These are phyloP conservation scores for Russula olivacea DNA, from an alignment of 768 basidiomycete genomes.

Conservation along the genomic window DNA sequence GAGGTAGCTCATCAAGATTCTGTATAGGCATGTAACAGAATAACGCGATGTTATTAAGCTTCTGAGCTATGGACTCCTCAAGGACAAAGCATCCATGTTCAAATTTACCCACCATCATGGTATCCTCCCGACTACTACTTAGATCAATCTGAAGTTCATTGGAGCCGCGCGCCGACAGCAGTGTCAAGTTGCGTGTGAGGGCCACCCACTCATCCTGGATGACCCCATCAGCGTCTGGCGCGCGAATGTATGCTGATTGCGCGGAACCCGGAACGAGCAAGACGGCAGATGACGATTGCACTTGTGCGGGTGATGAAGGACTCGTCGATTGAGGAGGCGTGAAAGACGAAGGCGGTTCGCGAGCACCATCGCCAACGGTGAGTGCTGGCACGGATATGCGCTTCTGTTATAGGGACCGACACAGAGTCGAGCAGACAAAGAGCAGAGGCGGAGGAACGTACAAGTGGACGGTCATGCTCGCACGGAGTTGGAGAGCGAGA, in stretches of 20 bases:
- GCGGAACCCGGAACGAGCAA: not conserved
- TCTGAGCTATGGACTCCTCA: not conserved
- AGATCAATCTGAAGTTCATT: not conserved
- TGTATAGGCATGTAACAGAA: conserved; percentile 15
- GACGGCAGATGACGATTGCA: not conserved
- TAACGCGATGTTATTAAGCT: not conserved
- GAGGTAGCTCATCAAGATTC: conserved; percentile 15
- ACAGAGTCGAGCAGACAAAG: not conserved
- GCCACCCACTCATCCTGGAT: conserved; percentile 56
- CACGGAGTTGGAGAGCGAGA: conserved; percentile 30
- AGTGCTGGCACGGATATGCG: conserved; percentile 38
- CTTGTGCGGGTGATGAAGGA: conserved; percentile 29
- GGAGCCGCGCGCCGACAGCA: conserved; percentile 28
- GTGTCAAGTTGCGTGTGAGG: conserved; percentile 61
- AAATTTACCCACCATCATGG: conserved; percentile 37
- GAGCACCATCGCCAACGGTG: conserved; percentile 30
- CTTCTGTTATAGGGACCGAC: conserved; percentile 42
- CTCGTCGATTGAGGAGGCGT: conserved; percentile 20
- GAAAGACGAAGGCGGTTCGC: conserved; percentile 15
- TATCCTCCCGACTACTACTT: conserved; percentile 33
- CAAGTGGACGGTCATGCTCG: conserved; percentile 49
- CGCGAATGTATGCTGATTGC: not conserved
- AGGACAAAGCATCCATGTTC: not conserved
- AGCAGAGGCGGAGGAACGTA: conserved; percentile 31
- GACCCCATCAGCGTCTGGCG: conserved; percentile 20